These are phyloP conservation scores for Linderina pennispora DNA, from an alignment of 192 early-diverging fungal genomes.

Conservation along the genomic window DNA sequence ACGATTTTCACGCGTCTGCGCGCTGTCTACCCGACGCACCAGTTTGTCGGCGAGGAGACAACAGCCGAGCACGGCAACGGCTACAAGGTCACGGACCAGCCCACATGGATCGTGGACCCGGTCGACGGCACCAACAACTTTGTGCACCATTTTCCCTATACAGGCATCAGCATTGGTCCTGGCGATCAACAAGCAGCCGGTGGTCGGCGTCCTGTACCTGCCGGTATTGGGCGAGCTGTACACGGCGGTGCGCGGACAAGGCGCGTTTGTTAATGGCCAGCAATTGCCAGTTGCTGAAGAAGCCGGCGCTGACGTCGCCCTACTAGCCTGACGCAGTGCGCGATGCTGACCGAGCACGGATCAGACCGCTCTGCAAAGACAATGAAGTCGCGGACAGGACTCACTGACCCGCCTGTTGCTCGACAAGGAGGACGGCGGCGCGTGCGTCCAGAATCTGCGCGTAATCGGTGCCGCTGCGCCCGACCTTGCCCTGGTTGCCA, in stretches of 20 bases:
- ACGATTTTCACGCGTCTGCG: conserved; percentile 59
- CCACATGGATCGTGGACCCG: conserved; percentile 91
- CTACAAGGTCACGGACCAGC: conserved; percentile 56
- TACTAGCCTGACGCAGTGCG: conserved; percentile 57
- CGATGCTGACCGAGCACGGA: conserved; percentile 85
- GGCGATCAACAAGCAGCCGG: conserved; percentile 60
- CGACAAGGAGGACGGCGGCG: conserved; percentile 43
- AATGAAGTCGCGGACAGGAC: conserved; percentile 61
- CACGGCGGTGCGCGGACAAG: conserved; percentile 24
- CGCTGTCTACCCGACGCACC: conserved; percentile 57
- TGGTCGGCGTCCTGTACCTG: conserved; percentile 88
- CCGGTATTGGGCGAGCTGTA: conserved; percentile 83
- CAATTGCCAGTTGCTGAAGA: conserved; percentile 56
- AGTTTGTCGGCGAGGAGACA: conserved; percentile 89
- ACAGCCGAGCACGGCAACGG: conserved; percentile 50
- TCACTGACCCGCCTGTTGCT: conserved; percentile 62
- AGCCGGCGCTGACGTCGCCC: conserved; percentile 51
- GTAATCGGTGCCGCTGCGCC: conserved; percentile 71
- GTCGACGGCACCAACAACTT: conserved; percentile 78
- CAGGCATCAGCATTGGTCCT: conserved; percentile 83
- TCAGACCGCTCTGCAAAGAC: conserved; percentile 53
- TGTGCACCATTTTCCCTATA: conserved; percentile 69
- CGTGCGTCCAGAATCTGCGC: conserved; percentile 65
- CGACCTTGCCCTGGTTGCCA: conserved; percentile 72
- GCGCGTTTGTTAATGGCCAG: conserved; percentile 32